A percentile compares a stretch with the other conserved stretches of the same genome.
Conservation (phyloP, 257 asterid genomes). For the Paraleonurus japonicus region DNA sequence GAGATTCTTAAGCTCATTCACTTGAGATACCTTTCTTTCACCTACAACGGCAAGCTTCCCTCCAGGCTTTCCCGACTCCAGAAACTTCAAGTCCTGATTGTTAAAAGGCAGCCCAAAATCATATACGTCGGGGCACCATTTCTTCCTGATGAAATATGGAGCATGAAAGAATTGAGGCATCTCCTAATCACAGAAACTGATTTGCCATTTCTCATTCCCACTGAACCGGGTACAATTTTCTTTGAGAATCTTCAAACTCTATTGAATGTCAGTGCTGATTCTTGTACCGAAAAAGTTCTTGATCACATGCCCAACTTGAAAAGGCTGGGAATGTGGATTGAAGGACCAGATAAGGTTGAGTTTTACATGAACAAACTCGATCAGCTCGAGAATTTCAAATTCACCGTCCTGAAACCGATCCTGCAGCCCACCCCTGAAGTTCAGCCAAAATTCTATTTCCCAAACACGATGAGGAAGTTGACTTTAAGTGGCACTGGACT, state of each 20-base stretch:
- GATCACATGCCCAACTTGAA: conserved; percentile 33
- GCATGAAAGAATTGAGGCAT: conserved; percentile 35
- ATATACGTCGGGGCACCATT: conserved; percentile 7
- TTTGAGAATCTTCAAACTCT: conserved; percentile 35
- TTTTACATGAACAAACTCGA: conserved; percentile 22
- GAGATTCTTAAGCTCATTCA: conserved; percentile 24
- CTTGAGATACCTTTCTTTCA: conserved; percentile 33
- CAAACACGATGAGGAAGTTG: conserved; percentile 14
- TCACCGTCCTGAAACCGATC: conserved; percentile 26
- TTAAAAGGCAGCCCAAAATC: conserved; percentile 28
- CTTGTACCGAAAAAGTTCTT: conserved; percentile 31
- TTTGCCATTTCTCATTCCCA: conserved; percentile 11
- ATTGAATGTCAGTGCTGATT: conserved; percentile 18
- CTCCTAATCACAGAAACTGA: conserved; percentile 21
- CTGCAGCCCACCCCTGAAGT: conserved; percentile 8
- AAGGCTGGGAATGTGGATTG: conserved; percentile 32
- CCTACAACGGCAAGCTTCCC: conserved; percentile 19
- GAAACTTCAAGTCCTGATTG: conserved; percentile 27
- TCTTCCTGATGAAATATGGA: conserved; percentile 28
- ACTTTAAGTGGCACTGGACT: conserved; percentile 25
- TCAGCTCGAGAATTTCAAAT: conserved; percentile 32
- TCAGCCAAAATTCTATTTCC: conserved; percentile 11
- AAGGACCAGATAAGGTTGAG: not conserved
- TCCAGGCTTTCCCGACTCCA: conserved; percentile 13
- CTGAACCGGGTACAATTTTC: not conserved